Evolutionary conservation across 345 rosid genomes (phyloP).

Genomic region (Limnanthes douglasii): DNA sequence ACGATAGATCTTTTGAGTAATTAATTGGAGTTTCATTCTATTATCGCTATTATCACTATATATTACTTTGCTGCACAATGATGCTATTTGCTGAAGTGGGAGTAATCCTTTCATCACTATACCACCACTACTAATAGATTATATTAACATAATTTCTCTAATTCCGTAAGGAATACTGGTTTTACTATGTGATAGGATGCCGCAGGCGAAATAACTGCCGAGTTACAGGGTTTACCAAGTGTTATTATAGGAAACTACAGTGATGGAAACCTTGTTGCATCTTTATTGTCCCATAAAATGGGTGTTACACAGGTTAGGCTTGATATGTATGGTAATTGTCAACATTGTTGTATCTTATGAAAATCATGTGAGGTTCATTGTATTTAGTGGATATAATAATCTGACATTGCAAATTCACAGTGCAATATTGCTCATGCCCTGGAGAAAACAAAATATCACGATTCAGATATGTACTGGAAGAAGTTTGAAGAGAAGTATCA

Average conservation of each 20-base stretch:
- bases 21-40: too few species aligned
- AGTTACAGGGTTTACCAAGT: conserved; percentile 79
- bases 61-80: too few species aligned
- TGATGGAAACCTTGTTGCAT: conserved; percentile 97
- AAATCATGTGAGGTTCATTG: conserved; percentile 5
- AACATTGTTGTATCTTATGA: neutral
- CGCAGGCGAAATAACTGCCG: conserved; percentile 77
- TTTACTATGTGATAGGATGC: conserved; percentile 45
- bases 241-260: conserved; percentile 95
- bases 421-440: conserved; percentile 98
- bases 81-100: too few species aligned
- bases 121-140: too few species aligned
- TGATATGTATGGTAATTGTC: neutral
- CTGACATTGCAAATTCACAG: too few species aligned
- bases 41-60: too few species aligned
- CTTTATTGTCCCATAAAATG: conserved; percentile 82
- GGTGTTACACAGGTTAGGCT: conserved; percentile 75
- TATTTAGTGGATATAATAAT: conserved; percentile 2
- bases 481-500: conserved; percentile 86
- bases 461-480: conserved; percentile 97
- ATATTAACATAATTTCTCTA: too few species aligned
- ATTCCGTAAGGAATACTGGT: conserved; percentile 1
- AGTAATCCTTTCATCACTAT: too few species aligned
- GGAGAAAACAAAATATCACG: conserved; percentile 99
- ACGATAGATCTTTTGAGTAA: too few species aligned